Conservation (phyloP, 495 filamentous ascomycete genomes). For the Penicillium chermesinum region DNA sequence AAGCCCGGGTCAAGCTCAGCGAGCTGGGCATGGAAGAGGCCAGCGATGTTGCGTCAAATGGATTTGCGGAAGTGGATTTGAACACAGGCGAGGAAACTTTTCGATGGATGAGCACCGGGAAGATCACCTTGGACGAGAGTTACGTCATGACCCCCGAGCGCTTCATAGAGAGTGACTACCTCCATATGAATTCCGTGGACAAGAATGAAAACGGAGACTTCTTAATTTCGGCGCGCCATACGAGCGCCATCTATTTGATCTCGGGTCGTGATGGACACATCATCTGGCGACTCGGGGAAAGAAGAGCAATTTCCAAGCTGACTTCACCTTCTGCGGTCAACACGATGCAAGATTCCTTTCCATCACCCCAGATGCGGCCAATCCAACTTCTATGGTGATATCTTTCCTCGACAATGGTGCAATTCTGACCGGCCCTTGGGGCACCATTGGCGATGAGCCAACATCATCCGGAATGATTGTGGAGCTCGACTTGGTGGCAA, state of each 20-base stretch:
- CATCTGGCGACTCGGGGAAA: slow-evolving; percentile 54
- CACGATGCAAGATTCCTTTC: slow-evolving; percentile 52
- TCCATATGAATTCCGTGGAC: slow-evolving; percentile 57
- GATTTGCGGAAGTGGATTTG: slow-evolving; percentile 40
- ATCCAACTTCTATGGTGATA: slow-evolving; percentile 38
- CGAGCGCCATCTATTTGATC: slow-evolving; percentile 51
- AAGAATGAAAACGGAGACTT: slow-evolving; percentile 50
- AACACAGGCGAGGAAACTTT: slow-evolving; percentile 32
- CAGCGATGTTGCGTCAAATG: slow-evolving; percentile 9
- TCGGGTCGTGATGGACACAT: slow-evolving; percentile 50
- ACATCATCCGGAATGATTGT: slow-evolving; percentile 49
- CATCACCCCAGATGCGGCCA: slow-evolving; percentile 16
- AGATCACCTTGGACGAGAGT: slow-evolving; percentile 25
- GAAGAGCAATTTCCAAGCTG: slow-evolving; percentile 30
- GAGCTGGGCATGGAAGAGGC: slow-evolving; percentile 19
- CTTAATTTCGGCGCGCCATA: slow-evolving; percentile 51
- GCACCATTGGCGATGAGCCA: slow-evolving; percentile 31
- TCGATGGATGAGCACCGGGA: slow-evolving; percentile 40
- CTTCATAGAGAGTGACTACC: slow-evolving; percentile 44
- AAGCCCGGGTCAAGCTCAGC: slow-evolving; percentile 21
- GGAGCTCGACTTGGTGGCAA: slow-evolving; percentile 39
- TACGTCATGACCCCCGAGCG: slow-evolving; percentile 5
- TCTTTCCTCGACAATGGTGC: slow-evolving; percentile 50
- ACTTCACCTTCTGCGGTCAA: slow-evolving; percentile 55
- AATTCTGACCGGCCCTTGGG: slow-evolving; percentile 15